phyloP scores from a whole-genome alignment of 148 eudicot species.

The Rhododendron griersonianum region DNA sequence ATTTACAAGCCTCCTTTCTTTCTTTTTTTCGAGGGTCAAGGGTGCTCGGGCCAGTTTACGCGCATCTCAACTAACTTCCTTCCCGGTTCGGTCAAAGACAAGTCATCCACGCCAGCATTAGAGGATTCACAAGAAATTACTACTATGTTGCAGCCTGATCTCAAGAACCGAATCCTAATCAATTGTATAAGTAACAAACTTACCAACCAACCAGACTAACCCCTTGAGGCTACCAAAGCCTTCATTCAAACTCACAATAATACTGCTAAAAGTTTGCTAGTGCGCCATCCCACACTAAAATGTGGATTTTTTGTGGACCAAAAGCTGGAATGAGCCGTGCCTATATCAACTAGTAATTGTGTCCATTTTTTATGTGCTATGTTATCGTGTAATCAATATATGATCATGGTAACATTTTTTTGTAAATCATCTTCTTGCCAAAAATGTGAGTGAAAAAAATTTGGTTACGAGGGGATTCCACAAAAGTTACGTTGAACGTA shows the following conservation, averaged over 20 bases:
- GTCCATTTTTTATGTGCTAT: neutral
- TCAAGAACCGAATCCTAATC: neutral
- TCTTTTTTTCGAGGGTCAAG: neutral
- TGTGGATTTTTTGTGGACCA: neutral
- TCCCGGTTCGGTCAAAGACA: neutral
- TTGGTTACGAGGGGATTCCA: neutral
- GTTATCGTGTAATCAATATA: neutral
- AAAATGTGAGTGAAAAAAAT: neutral
- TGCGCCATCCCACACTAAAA: neutral
- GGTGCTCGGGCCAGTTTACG: neutral
- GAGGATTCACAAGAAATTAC: neutral
- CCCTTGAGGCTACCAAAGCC: neutral
- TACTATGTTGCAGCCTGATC: neutral
- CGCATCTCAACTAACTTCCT: neutral
- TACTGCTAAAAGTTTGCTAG: neutral
- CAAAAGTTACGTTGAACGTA: too few species aligned
- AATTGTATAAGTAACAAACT: too few species aligned
- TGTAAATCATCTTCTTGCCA: neutral
- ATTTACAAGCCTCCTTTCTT: neutral
- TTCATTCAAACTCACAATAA: neutral
- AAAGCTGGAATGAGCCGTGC: neutral
- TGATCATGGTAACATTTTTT: neutral
- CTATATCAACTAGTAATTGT: neutral
- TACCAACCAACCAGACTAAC: neutral
- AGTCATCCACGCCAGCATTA: neutral